Evolutionary conservation across 345 rosid genomes (phyloP), one percentile per base, ranked within the genome.

Genomic region (Lepidium didymum): DNA sequence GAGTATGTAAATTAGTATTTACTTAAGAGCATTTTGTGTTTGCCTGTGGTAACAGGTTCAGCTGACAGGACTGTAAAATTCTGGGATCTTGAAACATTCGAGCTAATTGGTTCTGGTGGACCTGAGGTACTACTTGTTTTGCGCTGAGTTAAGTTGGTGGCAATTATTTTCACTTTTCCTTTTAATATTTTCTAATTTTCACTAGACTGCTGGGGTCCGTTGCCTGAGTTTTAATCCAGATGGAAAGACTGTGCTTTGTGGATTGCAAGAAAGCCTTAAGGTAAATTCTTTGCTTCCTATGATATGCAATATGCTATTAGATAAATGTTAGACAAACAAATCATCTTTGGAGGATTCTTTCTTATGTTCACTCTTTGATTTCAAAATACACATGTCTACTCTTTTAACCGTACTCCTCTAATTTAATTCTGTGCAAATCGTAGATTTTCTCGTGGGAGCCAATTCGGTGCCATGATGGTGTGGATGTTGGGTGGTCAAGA

Each of bases 401-500:
- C n/a, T 29, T 18, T 33, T 47, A 38, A 64, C 52, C 1, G 40
- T 34, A 65, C 45, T 57, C 16, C 38, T 77, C 58, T 43, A 18
- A 19, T 46, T 71, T 62, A 25, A 36, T 64, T 45, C 41, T 46
- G 10, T 56, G 57, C 36, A 64, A 78, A 61, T 73, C 34, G 36
- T 68, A 94, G 99, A 90, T 91, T 69, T 84, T 89, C 79, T 89
- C 99, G 0, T 94, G 99, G 99, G 99, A 94, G 77, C 99, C 99
- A 19, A 84, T 91, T 68, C 72, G 86, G 75, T 86, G 96, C 72
- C 95, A 91, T 74, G 94, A 88, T 75, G 72, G 83, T 33, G 96
- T 91, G 76, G 99, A 94, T 81, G 97, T 94, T 80, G 99, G 99
- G 75, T 94, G 99, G 99, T 91, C 99, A 65, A 91, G 70, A 79